These are phyloP conservation scores for Delitschia confertaspora DNA, from an alignment of 495 filamentous ascomycete species.

Conservation along the genomic window DNA sequence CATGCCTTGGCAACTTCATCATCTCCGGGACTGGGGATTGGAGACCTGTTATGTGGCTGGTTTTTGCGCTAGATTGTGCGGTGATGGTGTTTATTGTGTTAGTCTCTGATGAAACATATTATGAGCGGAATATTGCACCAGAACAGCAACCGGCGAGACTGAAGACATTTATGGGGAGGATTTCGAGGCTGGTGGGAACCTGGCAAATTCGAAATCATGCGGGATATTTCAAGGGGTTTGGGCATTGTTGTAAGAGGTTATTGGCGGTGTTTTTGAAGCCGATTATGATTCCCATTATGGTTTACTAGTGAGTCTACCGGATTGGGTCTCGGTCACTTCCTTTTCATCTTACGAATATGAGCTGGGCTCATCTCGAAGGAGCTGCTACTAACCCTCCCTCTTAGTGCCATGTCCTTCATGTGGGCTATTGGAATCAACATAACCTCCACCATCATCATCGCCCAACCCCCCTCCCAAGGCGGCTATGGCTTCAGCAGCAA, in stretches of 20 bases:
- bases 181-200: slow-evolving; percentile 63
- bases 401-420: slow-evolving; percentile 41
- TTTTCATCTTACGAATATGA: neutral
- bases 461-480: slow-evolving; percentile 28
- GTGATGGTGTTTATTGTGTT: slow-evolving; percentile 40
- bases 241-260: slow-evolving; percentile 20
- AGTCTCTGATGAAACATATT: slow-evolving; percentile 54
- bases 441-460: slow-evolving; percentile 49
- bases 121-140: slow-evolving; percentile 44
- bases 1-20: slow-evolving; percentile 53
- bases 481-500: slow-evolving; percentile 47
- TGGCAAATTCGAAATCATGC: slow-evolving; percentile 56
- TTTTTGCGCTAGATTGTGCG: slow-evolving; percentile 31
- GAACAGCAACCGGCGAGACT: slow-evolving; percentile 38
- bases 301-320: slow-evolving; percentile 51
- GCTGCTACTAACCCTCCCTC: no score
- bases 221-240: slow-evolving; percentile 18
- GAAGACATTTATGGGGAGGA: slow-evolving; percentile 10
- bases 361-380: no score
- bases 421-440: slow-evolving; percentile 58
- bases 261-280: slow-evolving; percentile 44
- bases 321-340: neutral
- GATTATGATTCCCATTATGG: slow-evolving; percentile 39
- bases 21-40: slow-evolving; percentile 28
- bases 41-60: slow-evolving; percentile 24